Evolutionary conservation across 495 filamentous ascomycete genomes (phyloP), one percentile per base, ranked within the genome.

Genomic region (Sordaria brevicollis): DNA sequence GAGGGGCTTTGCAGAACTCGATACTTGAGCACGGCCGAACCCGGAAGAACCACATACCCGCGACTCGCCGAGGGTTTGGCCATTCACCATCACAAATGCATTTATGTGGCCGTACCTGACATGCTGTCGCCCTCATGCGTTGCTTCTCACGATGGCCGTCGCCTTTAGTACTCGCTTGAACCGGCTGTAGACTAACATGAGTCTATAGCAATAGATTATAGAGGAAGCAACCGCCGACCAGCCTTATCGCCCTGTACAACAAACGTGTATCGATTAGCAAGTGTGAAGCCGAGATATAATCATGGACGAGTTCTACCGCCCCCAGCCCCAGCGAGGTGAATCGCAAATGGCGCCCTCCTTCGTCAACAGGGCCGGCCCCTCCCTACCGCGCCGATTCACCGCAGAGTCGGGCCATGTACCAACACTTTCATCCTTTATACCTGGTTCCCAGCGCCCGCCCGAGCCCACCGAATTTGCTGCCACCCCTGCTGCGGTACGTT

Each of bases 361-460:
- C 80, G 89, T 86, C 68, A 88, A 87, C 76, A 87, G 88, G 74
- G 85, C 84, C 74, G 87, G 87, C 78, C 84, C 84, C 74, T 81
- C 83, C 70, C 87, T 87, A 72, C 92, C 93, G 80, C 91, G 95
- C 79, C 90, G 95, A 71, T 97, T 97, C 83, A 99, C 95, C 69
- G 95, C 93, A 34, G 92, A 95, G 75, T 91, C 92, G 69, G 92
- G 93, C 76, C 91, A 91, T 81, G 84, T 96, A 79, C 91, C 92
- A 72, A 92, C 90, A 74, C 85, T 94, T 83, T 90, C 86, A 66
- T 88, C 91, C 70, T 85, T 96, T 78, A 89, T 80, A 43, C 77
- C 80, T 37, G 70, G 38, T 21, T 34, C 73, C 66, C 78, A 81
- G 74, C 80, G 80, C 71, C 71, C 74, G 25, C 73, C 78, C 35